Conservation (phyloP, 768 basidiomycete species). For the Psilocybe azurescens region DNA sequence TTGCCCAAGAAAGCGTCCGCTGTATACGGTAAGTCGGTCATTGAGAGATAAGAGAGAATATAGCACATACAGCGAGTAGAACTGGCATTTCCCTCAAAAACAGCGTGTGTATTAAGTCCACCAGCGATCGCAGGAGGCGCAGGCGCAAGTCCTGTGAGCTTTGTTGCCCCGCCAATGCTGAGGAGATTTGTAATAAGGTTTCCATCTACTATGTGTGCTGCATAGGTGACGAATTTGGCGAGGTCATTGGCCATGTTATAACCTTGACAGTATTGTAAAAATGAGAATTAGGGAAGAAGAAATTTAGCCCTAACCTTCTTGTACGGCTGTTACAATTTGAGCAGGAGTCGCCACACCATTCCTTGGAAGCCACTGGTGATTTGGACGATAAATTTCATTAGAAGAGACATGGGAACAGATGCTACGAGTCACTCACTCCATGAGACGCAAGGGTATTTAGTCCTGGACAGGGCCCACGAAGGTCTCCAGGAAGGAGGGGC, state of each 20-base stretch:
- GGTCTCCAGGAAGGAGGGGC: constrained; percentile 20
- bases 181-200: constrained; percentile 27
- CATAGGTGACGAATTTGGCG: constrained; percentile 27
- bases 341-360: constrained; percentile 20
- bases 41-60: too few species aligned
- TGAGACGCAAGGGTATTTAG: constrained; percentile 30
- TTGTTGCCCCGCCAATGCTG: constrained; percentile 28
- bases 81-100: constrained; percentile 28
- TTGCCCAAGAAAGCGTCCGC: constrained; percentile 28
- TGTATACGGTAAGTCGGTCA: neutral
- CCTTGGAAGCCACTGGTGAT: constrained; percentile 18
- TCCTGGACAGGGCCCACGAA: constrained; percentile 30
- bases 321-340: constrained; percentile 23
- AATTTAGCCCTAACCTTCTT: constrained; percentile 14
- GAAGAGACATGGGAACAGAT: too few species aligned
- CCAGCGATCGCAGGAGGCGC: constrained; percentile 28
- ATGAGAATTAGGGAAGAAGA: neutral
- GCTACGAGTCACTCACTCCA: constrained; percentile 19
- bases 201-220: constrained; percentile 29
- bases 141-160: constrained; percentile 25
- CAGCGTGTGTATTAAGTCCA: constrained; percentile 29
- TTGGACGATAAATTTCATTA: too few species aligned
- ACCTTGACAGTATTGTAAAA: constrained; percentile 6
- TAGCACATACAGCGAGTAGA: constrained; percentile 23
- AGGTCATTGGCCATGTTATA: constrained; percentile 28